Percentiles rank a stretch among this genome's conserved stretches.
Evolutionary conservation across 441 rosid species (phyloP).

Genomic region (Gossypium gossypioides): DNA sequence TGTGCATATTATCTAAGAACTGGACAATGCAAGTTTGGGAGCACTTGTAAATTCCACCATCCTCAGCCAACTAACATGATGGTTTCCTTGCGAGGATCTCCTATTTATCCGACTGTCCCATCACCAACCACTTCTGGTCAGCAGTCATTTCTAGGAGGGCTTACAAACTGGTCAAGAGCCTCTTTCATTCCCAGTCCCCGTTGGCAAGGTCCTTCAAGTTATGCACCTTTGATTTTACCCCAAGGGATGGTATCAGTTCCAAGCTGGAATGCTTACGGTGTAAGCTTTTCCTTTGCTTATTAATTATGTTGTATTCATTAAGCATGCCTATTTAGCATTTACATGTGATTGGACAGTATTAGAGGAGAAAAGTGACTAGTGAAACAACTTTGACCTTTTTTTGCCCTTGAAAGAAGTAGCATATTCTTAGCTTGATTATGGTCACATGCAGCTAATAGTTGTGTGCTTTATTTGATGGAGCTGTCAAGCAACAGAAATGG

Average conservation of each 20-base stretch:
- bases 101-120: slow-evolving; percentile 61
- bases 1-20: slow-evolving; percentile 93
- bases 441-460: background rate
- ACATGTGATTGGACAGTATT: background rate
- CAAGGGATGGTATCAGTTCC: slow-evolving; percentile 91
- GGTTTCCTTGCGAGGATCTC: slow-evolving; percentile 67
- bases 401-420: background rate
- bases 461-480: background rate
- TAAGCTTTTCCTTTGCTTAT: slow-evolving; percentile 31
- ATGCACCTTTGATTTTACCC: slow-evolving; percentile 68
- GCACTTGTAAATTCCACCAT: slow-evolving; percentile 92
- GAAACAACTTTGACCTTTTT: background rate
- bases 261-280: slow-evolving; percentile 89
- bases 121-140: slow-evolving; percentile 67
- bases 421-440: background rate
- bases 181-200: slow-evolving; percentile 87
- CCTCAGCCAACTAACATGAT: slow-evolving; percentile 84
- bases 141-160: slow-evolving; percentile 71
- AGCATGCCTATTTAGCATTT: background rate
- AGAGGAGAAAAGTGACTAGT: background rate
- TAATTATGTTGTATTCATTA: background rate
- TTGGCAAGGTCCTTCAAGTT: slow-evolving; percentile 94
- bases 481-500: background rate
- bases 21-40: slow-evolving; percentile 91
- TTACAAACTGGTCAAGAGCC: slow-evolving; percentile 78